Evolutionary conservation across 106 monocot species (phyloP), one percentile per base, ranked within the genome.

Genomic region (Acorus gramineus): DNA sequence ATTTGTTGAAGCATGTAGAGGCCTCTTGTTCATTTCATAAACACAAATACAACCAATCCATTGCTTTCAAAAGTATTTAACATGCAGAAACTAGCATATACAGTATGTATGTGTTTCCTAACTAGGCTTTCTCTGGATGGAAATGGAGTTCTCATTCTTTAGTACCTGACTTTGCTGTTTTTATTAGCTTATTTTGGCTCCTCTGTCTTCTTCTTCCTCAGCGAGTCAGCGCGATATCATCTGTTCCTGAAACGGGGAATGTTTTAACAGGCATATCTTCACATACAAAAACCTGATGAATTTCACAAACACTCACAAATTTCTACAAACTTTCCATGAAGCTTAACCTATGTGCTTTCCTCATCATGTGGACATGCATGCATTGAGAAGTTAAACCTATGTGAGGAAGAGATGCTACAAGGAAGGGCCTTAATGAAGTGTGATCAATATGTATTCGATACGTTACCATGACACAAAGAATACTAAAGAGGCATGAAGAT

Each of bases 151-250:
- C 13, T 14, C 28, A 2, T 63, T 63, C 49, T 48, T 50, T 6
- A 50, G n/a, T 63, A 13, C 9, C 5, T 63, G 13, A 14, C 63
- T 63, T 63, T 63, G 11, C n/a, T 63, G 63, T 63, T 63, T 49
- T 50, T 63, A 3, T 48, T 63, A 14, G 49, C 47, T 50, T 63
- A 63, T 50, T 63, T 63, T 9, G 63, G 63, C 3, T 63, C 63
- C 5, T 63, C 63, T 5, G 12, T 63, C 7, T 63, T 48, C 63
- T 63, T 63, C 63, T 13, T 63, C 49, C 8, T 63, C 63, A 63
- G 63, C 6, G 49, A 14, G 7, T 63, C 63, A 63, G 63, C 6
- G 49, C 48, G 7, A 14, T 63, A 63, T 63, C 63, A 14, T 4
- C 63, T 50, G 50, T 63, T 11, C 49, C 63, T 49, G 63, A 63